phyloP scores from a whole-genome alignment of 768 basidiomycete genomes.

The Mycena vulgaris region DNA sequence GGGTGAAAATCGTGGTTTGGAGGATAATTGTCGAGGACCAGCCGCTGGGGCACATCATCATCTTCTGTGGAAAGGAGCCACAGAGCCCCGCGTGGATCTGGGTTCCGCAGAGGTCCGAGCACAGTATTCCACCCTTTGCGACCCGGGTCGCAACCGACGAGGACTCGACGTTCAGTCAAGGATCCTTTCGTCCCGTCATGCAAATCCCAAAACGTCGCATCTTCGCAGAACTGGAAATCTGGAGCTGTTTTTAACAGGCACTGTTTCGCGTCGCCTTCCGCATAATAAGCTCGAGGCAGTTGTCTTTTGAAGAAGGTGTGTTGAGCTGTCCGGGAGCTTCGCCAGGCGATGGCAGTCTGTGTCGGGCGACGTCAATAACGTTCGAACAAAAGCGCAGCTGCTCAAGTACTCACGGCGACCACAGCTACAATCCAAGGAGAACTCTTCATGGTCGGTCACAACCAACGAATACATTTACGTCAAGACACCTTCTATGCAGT shows the following conservation, averaged over 20 bases:
- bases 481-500: too few relatives aligned
- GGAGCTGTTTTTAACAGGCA: conserved; percentile 57
- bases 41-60: conserved; percentile 51
- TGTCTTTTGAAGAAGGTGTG: conserved; percentile 61
- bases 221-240: conserved; percentile 72
- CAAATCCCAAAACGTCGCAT: conserved; percentile 77
- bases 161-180: conserved; percentile 61
- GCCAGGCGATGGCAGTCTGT: conserved; percentile 62
- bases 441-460: neutral
- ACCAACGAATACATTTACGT: too few relatives aligned
- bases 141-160: conserved; percentile 67
- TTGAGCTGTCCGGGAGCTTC: conserved; percentile 56
- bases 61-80: conserved; percentile 59
- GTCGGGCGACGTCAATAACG: neutral
- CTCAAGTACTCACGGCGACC: neutral
- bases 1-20: conserved; percentile 77
- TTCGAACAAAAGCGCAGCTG: too few relatives aligned
- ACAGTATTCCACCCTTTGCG: conserved; percentile 83
- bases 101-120: conserved; percentile 78
- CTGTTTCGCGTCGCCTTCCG: conserved; percentile 62
- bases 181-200: conserved; percentile 57
- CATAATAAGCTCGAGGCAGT: conserved; percentile 62
- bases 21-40: conserved; percentile 70
- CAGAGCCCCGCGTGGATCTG: conserved; percentile 70
- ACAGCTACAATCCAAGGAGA: conserved; percentile 7